Evolutionary conservation across 225 moss, liverwort and hornwort species (phyloP).

Genomic region (Bryoerythrophyllum caledonicum): DNA sequence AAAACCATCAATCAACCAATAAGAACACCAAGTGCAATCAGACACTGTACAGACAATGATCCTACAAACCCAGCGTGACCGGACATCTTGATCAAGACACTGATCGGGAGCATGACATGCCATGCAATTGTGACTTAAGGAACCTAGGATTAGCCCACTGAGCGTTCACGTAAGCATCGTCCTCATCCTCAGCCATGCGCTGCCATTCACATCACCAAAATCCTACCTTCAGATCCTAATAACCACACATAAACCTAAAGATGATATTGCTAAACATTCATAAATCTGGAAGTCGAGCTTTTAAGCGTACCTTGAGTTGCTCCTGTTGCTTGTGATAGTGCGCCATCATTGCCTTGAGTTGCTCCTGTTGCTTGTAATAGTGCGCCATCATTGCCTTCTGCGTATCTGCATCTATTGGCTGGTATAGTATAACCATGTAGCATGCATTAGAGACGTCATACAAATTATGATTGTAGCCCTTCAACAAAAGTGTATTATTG

Average conservation of each 20-base stretch:
- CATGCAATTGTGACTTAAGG: slow-evolving; percentile 57
- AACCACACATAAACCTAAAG: neutral
- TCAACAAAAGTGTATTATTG: neutral
- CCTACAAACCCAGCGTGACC: too few species aligned
- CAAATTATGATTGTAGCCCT: neutral
- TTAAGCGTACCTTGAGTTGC: slow-evolving; percentile 62
- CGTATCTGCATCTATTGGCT: slow-evolving; percentile 84
- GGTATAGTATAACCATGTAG: slow-evolving; percentile 15
- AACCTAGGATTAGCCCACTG: slow-evolving; percentile 60
- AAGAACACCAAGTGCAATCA: too few species aligned
- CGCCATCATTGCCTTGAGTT: slow-evolving; percentile 90
- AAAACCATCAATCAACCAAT: too few species aligned
- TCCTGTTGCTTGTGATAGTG: slow-evolving; percentile 86
- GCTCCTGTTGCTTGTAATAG: slow-evolving; percentile 83
- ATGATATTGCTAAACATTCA: neutral
- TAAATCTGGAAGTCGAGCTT: neutral
- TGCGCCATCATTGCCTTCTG: slow-evolving; percentile 97
- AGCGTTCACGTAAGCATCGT: slow-evolving; percentile 58
- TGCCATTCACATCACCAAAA: slow-evolving; percentile 23
- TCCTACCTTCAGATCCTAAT: slow-evolving; percentile 11
- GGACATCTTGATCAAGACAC: too few species aligned
- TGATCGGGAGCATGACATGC: slow-evolving; percentile 35
- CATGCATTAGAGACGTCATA: slow-evolving; percentile 7
- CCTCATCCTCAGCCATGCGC: slow-evolving; percentile 62
- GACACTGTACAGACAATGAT: too few species aligned